These are phyloP conservation scores for Scheffersomyces lignosus DNA, from an alignment of 805 yeast species.

Conservation along the genomic window DNA sequence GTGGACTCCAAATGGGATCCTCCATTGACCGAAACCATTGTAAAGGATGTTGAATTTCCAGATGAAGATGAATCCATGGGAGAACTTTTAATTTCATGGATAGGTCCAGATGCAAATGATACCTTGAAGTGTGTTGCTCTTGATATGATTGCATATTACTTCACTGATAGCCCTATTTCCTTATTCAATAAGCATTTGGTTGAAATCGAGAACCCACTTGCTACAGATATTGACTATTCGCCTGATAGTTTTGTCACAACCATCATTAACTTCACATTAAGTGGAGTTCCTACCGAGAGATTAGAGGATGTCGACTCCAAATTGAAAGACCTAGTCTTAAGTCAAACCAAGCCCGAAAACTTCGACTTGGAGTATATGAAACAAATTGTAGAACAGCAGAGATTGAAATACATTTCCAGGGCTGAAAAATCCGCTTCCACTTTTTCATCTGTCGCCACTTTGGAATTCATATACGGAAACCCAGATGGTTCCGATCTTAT, in stretches of 20 bases:
- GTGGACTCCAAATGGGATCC: constrained; percentile 58
- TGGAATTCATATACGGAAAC: constrained; percentile 79
- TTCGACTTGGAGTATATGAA: constrained; percentile 67
- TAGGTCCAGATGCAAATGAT: constrained; percentile 69
- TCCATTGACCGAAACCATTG: constrained; percentile 37
- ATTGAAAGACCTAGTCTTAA: constrained; percentile 50
- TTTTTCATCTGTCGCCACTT: constrained; percentile 66
- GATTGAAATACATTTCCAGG: constrained; percentile 57
- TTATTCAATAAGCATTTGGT: constrained; percentile 69
- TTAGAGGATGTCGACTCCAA: constrained; percentile 54
- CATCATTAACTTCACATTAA: constrained; percentile 55
- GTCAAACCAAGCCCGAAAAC: constrained; percentile 48
- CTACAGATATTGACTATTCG: constrained; percentile 66
- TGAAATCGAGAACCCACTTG: constrained; percentile 79
- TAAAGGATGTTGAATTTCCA: constrained; percentile 71
- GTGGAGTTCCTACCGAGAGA: constrained; percentile 74
- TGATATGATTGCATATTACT: constrained; percentile 67
- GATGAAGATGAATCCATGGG: constrained; percentile 87
- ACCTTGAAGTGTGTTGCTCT: constrained; percentile 62
- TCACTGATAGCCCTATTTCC: constrained; percentile 77
- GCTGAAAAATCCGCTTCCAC: constrained; percentile 64
- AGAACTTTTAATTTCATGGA: constrained; percentile 71
- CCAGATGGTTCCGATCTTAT: constrained; percentile 57
- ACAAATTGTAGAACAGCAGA: constrained; percentile 66
- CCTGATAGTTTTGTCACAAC: constrained; percentile 73